Conservation (phyloP, 1,139 yeast species). For the Scheffersomyces illinoinensis region DNA sequence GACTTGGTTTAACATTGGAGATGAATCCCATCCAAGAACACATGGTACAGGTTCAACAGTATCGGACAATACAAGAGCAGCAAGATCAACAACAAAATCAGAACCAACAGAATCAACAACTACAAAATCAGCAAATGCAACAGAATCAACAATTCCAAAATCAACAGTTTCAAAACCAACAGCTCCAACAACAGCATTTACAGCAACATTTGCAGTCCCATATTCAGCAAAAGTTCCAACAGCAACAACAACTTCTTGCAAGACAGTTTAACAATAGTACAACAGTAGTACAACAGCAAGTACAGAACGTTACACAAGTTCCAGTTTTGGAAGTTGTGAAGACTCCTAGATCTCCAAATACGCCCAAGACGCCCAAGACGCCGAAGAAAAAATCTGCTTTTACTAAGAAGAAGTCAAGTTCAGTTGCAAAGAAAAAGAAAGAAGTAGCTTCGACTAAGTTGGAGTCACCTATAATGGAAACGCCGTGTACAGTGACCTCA, state of each 20-base stretch:
- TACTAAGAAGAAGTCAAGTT: not conserved
- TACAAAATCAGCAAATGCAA: not conserved
- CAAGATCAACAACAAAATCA: not conserved
- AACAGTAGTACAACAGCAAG: not conserved
- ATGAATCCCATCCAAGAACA: not conserved
- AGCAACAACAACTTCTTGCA: not conserved
- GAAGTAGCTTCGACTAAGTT: not conserved
- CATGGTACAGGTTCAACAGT: not conserved
- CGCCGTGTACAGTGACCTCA: not conserved
- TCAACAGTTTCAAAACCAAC: not conserved
- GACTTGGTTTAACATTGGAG: not conserved
- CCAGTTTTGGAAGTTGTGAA: not conserved
- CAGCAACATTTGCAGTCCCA: not conserved
- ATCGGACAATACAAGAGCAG: not conserved
- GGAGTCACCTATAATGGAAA: not conserved
- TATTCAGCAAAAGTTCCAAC: not conserved
- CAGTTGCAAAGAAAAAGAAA: not conserved
- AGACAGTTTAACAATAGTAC: not conserved
- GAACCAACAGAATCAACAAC: not conserved
- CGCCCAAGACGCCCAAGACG: slow-evolving; percentile 1
- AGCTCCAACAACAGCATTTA: not conserved
- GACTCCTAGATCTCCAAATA: not conserved
- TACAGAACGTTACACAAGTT: not conserved
- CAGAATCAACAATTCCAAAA: not conserved
- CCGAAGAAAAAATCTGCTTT: not conserved